phyloP scores from a whole-genome alignment of 2,329 filamentous ascomycete species.

The Neopestalotiopsis clavispora region DNA sequence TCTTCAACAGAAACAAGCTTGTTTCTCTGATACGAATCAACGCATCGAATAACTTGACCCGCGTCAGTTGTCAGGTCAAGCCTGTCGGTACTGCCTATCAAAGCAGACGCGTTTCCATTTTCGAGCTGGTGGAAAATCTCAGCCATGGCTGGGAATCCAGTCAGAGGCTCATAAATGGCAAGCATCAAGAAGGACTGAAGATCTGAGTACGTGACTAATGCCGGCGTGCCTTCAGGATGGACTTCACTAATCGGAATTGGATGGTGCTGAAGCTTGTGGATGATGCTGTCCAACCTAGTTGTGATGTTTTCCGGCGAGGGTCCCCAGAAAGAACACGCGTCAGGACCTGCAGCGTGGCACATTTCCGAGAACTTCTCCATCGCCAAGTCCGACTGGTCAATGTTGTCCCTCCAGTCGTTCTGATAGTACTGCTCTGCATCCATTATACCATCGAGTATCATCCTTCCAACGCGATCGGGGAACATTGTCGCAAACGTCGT shows the following conservation, averaged over 20 bases:
- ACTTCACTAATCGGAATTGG: slow-evolving; percentile 30
- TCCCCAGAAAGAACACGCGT: slow-evolving; percentile 42
- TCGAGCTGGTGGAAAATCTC: slow-evolving; percentile 32
- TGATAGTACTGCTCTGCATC: slow-evolving; percentile 47
- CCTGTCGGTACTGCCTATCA: slow-evolving; percentile 27
- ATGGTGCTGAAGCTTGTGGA: slow-evolving; percentile 30
- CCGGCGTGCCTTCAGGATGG: slow-evolving; percentile 22
- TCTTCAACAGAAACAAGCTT: slow-evolving; percentile 32
- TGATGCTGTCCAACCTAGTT: slow-evolving; percentile 30
- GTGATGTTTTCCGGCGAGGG: slow-evolving; percentile 32
- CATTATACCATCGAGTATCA: slow-evolving; percentile 44
- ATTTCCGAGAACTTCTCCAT: slow-evolving; percentile 50
- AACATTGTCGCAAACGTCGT: slow-evolving; percentile 47
- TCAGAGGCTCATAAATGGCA: slow-evolving; percentile 27
- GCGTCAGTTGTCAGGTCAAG: slow-evolving; percentile 25
- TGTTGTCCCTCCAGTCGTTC: slow-evolving; percentile 42
- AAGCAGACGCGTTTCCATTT: slow-evolving; percentile 31
- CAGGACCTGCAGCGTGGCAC: slow-evolving; percentile 52
- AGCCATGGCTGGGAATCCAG: slow-evolving; percentile 32
- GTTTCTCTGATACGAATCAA: slow-evolving; percentile 36
- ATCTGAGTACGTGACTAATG: slow-evolving; percentile 35
- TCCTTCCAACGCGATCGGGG: slow-evolving; percentile 45
- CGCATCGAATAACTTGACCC: slow-evolving; percentile 30
- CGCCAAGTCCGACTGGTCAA: slow-evolving; percentile 51
- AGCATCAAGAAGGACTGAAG: slow-evolving; percentile 33